These are phyloP conservation scores for Cryptosporidium bovis DNA, from an alignment of 169 alveolate genomes.

Conservation along the genomic window DNA sequence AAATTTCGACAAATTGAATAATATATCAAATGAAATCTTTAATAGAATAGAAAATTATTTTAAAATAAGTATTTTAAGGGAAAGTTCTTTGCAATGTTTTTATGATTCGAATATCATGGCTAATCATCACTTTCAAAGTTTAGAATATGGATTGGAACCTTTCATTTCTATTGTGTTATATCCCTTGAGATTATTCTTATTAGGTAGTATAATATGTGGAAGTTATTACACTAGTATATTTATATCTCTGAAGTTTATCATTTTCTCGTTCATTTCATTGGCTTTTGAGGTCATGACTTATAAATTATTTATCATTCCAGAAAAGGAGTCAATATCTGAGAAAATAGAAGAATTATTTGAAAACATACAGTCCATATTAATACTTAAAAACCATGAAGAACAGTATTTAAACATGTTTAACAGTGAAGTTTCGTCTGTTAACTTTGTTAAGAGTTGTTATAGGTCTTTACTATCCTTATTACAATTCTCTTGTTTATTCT, in stretches of 20 bases:
- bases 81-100: too few species aligned
- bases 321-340: not conserved
- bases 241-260: not conserved
- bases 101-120: too few species aligned
- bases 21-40: too few species aligned
- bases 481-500: not conserved
- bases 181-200: constrained; percentile 44
- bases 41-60: not conserved
- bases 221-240: not conserved
- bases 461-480: not conserved
- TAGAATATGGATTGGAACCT: constrained; percentile 14
- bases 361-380: not conserved
- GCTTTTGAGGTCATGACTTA: constrained; percentile 4
- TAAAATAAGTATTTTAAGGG: not conserved
- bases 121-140: too few species aligned
- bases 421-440: not conserved
- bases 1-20: too few species aligned
- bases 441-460: not conserved
- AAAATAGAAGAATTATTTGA: constrained; percentile 7
- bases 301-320: constrained; percentile 29
- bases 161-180: constrained; percentile 11
- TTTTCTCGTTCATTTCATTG: not conserved
- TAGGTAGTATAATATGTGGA: constrained; percentile 23
- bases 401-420: not conserved
- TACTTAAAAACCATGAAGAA: constrained; percentile 17